These are phyloP conservation scores for Capsicum pubescens DNA, from an alignment of 257 asterid genomes.

Conservation along the genomic window DNA sequence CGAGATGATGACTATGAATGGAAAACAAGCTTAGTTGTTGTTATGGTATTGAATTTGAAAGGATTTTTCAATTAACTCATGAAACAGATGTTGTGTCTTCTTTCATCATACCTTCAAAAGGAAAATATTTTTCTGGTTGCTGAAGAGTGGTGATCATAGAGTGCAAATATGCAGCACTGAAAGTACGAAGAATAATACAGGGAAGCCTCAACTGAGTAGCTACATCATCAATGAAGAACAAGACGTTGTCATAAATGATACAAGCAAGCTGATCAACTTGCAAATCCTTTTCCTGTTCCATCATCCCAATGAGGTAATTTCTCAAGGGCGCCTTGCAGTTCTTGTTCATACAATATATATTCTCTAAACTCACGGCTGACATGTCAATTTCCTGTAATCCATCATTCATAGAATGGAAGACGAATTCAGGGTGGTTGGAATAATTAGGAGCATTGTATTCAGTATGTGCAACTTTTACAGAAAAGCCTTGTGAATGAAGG, in stretches of 20 bases:
- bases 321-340: constrained; percentile 45
- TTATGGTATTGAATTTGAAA: not conserved
- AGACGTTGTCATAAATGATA: constrained; percentile 48
- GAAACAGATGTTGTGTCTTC: not conserved
- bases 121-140: constrained; percentile 39
- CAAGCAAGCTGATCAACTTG: constrained; percentile 35
- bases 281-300: constrained; percentile 25
- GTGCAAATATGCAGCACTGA: constrained; percentile 40
- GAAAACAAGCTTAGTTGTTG: not conserved
- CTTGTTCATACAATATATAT: constrained; percentile 29
- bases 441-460: constrained; percentile 48
- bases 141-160: constrained; percentile 34
- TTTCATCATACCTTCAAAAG: constrained; percentile 35
- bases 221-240: constrained; percentile 45
- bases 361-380: not conserved
- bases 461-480: constrained; percentile 50
- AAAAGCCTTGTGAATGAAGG: constrained; percentile 51
- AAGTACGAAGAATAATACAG: constrained; percentile 48
- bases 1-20: not conserved
- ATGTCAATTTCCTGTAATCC: constrained; percentile 5
- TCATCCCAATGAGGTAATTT: constrained; percentile 35
- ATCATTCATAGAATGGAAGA: constrained; percentile 35
- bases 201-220: constrained; percentile 51
- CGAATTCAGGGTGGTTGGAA: constrained; percentile 50
- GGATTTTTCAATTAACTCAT: not conserved